Base-by-base conservation (phyloP, 2,329 filamentous ascomycete genomes). In the Sphaerulina populicola region DNA sequence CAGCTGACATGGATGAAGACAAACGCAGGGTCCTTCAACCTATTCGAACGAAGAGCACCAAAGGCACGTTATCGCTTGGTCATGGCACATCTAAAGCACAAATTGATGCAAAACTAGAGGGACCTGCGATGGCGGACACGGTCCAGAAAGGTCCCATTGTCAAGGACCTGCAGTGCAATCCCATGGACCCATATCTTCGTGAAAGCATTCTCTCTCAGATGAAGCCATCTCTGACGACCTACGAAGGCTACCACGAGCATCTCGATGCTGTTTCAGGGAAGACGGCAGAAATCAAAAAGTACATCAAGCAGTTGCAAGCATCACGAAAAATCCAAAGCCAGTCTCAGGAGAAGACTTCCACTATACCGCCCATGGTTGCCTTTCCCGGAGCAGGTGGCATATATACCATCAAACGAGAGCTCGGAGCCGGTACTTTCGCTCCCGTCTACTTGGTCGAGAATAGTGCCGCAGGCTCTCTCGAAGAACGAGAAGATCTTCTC, bases 371-470 rank as follows among this genome's bases (percentile, higher is more conserved):
- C 0, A 73, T 78, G 3, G 75, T 97, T 18, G 74, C 80, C 38
- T 86, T 96, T 54, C 75, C 80, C 0, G 80, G 80, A 36, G 76
- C 79, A 2, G 71, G 77, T 18, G 75, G 82, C 36, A 78, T 77
- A 38, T 98, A 96, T 68, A 84, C 80, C 1, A 71, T 97, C 51
- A 88, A 85, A 64, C 81, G 84, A 44, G 89, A 97, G 66, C 80
- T 98, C 10, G 93, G 93, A 1, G 87, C 89, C 27, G 93, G 93
- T 7, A 93, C 93, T 0, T 98, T 94, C 69, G 93, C 91, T 0
- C 91, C 93, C 0, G 93, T 98, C 2, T 98, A 96, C 66, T 79
- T 98, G 0, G 84, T 90, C 6, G 88, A 95, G 64, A 80, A 77
- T 59, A 85, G 57, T 47, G 57, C 60, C 8, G 53, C 55, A 3